Percentiles rank a stretch among this genome's conserved stretches.
Evolutionary conservation across 768 basidiomycete genomes (phyloP).

Genomic region (Cyclocybe cylindracea): DNA sequence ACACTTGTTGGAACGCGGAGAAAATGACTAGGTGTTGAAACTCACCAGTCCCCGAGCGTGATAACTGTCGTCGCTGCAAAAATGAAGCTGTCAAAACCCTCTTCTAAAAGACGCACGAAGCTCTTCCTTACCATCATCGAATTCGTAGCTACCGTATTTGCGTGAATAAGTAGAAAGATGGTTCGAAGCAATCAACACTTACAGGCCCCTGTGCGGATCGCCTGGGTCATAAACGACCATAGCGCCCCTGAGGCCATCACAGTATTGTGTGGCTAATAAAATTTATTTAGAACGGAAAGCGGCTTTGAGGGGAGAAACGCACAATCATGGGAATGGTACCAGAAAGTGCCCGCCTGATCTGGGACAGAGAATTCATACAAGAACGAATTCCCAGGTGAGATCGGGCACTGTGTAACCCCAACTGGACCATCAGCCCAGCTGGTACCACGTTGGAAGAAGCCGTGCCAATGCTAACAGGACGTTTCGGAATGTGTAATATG

Average conservation of each 20-base stretch:
- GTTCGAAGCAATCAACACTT: neutral
- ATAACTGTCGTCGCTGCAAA: slow-evolving; percentile 33
- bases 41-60: slow-evolving; percentile 26
- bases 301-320: slow-evolving; percentile 14
- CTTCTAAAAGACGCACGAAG: neutral
- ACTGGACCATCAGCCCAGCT: slow-evolving; percentile 41
- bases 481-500: neutral
- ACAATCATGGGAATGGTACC: slow-evolving; percentile 41
- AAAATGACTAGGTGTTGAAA: neutral
- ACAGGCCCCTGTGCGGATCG: slow-evolving; percentile 21
- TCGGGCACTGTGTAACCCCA: slow-evolving; percentile 42
- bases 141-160: slow-evolving; percentile 10
- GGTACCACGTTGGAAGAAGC: slow-evolving; percentile 35
- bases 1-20: neutral
- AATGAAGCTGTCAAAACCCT: slow-evolving; percentile 1
- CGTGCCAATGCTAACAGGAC: slow-evolving; percentile 43
- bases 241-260: slow-evolving; percentile 52
- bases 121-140: slow-evolving; percentile 6
- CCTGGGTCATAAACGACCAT: slow-evolving; percentile 22
- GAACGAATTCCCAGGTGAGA: slow-evolving; percentile 37
- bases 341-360: slow-evolving; percentile 43
- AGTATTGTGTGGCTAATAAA: slow-evolving; percentile 46
- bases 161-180: too few relatives aligned
- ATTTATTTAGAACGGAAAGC: neutral
- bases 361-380: slow-evolving; percentile 16